Evolutionary conservation across 1,284 basidiomycete species (phyloP).

Genomic region (Inonotus hispidus): DNA sequence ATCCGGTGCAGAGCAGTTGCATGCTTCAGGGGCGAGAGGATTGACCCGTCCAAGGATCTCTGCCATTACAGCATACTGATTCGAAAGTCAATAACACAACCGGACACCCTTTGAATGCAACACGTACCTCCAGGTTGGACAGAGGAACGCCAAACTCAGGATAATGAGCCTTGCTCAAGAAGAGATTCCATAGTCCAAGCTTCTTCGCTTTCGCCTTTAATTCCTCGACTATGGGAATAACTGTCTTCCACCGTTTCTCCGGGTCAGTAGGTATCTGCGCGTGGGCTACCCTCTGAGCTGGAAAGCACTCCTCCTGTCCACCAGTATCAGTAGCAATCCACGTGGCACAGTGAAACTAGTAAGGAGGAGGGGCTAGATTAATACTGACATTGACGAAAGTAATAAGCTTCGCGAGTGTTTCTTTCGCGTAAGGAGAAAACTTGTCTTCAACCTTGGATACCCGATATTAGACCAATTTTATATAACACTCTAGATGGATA

Average conservation of each 20-base stretch:
- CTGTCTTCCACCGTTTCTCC: slow-evolving; percentile 75
- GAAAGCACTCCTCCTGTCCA: slow-evolving; percentile 82
- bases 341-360: neutral
- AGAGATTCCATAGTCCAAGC: slow-evolving; percentile 94
- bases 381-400: slow-evolving; percentile 76
- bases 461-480: neutral
- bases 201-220: slow-evolving; percentile 86
- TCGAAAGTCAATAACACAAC: slow-evolving; percentile 3
- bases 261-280: slow-evolving; percentile 81
- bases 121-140: slow-evolving; percentile 82
- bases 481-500: slow-evolving; percentile 4
- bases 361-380: neutral
- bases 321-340: slow-evolving; percentile 7
- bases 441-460: slow-evolving; percentile 75
- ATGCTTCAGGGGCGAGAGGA: slow-evolving; percentile 77
- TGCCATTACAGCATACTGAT: slow-evolving; percentile 92
- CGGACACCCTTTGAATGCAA: neutral
- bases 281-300: slow-evolving; percentile 74
- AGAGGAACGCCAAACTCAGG: slow-evolving; percentile 85
- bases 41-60: slow-evolving; percentile 87
- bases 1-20: slow-evolving; percentile 93
- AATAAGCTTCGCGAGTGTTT: slow-evolving; percentile 79
- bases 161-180: slow-evolving; percentile 92
- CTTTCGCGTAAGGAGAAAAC: slow-evolving; percentile 85
- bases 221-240: slow-evolving; percentile 78